Conservation (phyloP, 2,329 filamentous ascomycete genomes). For the Pseudopithomyces chartarum region DNA sequence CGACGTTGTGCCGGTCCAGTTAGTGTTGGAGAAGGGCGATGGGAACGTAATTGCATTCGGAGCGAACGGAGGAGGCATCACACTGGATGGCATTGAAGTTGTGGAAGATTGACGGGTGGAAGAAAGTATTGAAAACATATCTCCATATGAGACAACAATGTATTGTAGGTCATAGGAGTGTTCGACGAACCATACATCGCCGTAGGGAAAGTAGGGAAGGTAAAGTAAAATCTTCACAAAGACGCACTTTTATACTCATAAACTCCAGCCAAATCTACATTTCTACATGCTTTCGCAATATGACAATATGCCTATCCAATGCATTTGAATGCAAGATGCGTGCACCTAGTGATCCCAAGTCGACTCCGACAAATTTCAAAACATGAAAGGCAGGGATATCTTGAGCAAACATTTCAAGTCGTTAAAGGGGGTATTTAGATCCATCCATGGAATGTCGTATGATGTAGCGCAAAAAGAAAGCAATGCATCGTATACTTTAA, state of each 20-base stretch:
- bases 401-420: not conserved
- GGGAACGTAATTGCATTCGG: conserved; percentile 46
- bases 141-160: no score
- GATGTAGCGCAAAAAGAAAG: not conserved
- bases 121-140: not conserved
- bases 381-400: not conserved
- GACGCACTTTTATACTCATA: not conserved
- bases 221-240: no score
- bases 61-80: conserved; percentile 26
- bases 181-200: no score
- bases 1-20: conserved; percentile 40
- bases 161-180: no score
- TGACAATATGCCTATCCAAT: not conserved
- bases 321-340: not conserved
- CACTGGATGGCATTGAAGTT: conserved; percentile 23
- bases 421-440: not conserved
- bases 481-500: not conserved
- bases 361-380: not conserved
- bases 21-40: conserved; percentile 35
- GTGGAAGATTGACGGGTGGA: conserved; percentile 19
- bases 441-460: not conserved
- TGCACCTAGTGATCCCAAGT: not conserved
- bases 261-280: not conserved
- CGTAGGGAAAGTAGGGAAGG: no score
- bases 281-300: not conserved